Evolutionary conservation across 2,329 filamentous ascomycete species (phyloP), one percentile per base, ranked within the genome.

Genomic region (Triangularia verruculosa): DNA sequence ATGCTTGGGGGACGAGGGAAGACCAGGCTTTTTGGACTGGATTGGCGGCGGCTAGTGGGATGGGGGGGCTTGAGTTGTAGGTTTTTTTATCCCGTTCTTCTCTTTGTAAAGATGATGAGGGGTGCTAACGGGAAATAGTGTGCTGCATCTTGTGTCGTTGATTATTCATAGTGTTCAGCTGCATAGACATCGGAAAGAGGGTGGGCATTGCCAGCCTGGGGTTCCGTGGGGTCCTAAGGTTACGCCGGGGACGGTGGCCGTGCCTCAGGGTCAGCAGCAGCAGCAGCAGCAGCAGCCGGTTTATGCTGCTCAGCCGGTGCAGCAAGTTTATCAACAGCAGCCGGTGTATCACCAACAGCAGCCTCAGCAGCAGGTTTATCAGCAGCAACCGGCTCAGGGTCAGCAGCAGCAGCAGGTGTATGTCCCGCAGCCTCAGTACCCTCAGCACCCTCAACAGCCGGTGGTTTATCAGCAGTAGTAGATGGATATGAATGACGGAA

Each of bases 41-140:
- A 66, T 65, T 73, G 61, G 75, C 76, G 0, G 77, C 74, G 3
- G 76, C 75, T 0, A 73, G 77, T 3, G 79, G 73, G 1, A 62
- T 83, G 0, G 80, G 79, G 4, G 78, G 72, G 1, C 12, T 82
- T 0, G 68, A 78, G 30, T 81, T 80, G 81, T 83, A 72, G 70
- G 79, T 74, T 17, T 28, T 39, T 6, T 39, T 39, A n/a, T 39
- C 13, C 8, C 11, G n/a, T 13, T n/a, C 13, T 27, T 27, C 34
- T 11, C 34, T 28, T 28, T 28, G 27, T 4, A 4, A 5, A 9
- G 9, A 28, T 28, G 27, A 9, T 4, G 4, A 28, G 20, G 20
- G 25, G 5, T 54, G 28, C 43, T 22, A 15, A 54, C 22, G 24
- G 22, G 11, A 24, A 12, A 5, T 57, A 83, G 81, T 66, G 60